Base-by-base conservation (phyloP, 2,329 filamentous ascomycete genomes). In the Alternaria arbusti region DNA sequence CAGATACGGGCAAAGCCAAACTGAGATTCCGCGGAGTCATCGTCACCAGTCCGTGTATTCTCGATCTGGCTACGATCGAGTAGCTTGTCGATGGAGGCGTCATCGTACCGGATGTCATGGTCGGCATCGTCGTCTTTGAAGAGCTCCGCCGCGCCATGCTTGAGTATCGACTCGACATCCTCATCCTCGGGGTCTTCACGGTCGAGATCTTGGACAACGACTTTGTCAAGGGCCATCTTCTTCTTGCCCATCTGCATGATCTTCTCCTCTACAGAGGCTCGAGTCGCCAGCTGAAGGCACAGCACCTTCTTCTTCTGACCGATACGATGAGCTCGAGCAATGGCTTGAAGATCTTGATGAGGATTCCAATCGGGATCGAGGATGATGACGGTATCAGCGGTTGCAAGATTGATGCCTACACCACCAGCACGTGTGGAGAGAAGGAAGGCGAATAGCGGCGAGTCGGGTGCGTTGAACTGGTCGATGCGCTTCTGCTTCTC, bases 311-410 rank as follows among this genome's bases (percentile, higher is more conserved):
- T 94, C 79, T 94, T 93, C 80, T 99, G 96, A 0, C 96, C 96
- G 67, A 99, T 98, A 25, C 96, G 91, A 80, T 99, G 96, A 17
- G 95, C 96, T 68, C 96, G 90, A 28, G 95, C 97, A 28, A 99
- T 86, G 0, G 96, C 96, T 79, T 99, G 96, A 44, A 99, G 91
- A 74, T 99, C 96, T 80, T 99, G 96, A 75, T 99, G 96, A 0
- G 96, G 96, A 66, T 99, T 99, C 84, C 97, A 98, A 76, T 99
- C 96, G 0, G 93, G 93, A 72, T 99, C 94, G 69, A 98, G 89
- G 69, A 99, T 97, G 68, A 99, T 97, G 65, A 99, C 96, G 0
- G 96, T 99, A 75, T 99, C 96, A 3, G 96, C 96, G 8, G 94
- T 97, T 0, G 96, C 96, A 59, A 99, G 86, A 76, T 99, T 99